Evolutionary conservation across 2,329 filamentous ascomycete genomes (phyloP).

Genomic region (Trichothecium roseum): DNA sequence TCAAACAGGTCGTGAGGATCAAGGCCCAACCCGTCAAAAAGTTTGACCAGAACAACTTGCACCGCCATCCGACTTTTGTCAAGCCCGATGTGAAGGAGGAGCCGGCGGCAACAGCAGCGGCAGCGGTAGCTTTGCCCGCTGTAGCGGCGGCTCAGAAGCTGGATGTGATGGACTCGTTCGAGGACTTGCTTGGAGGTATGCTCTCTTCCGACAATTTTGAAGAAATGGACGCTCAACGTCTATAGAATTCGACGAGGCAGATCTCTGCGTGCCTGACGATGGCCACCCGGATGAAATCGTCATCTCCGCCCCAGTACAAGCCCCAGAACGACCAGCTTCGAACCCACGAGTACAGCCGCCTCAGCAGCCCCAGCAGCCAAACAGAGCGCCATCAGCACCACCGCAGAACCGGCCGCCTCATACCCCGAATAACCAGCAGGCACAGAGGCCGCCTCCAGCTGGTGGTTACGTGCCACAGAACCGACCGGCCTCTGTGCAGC

Average conservation of each 20-base stretch:
- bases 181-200: constrained; percentile 39
- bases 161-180: constrained; percentile 34
- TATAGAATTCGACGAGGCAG: constrained; percentile 64
- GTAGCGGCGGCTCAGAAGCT: constrained; percentile 10
- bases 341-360: neutral
- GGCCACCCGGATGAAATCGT: constrained; percentile 70
- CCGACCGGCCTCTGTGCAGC: constrained; percentile 9
- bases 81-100: constrained; percentile 32
- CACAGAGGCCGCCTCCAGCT: constrained; percentile 12
- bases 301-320: constrained; percentile 24
- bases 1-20: constrained; percentile 81
- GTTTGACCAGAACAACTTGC: constrained; percentile 70
- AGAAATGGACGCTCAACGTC: constrained; percentile 23
- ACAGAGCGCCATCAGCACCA: neutral
- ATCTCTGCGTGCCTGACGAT: constrained; percentile 60
- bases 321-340: constrained; percentile 9
- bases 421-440: constrained; percentile 1
- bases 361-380: constrained; percentile 2
- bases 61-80: constrained; percentile 69
- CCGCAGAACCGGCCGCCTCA: neutral
- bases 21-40: constrained; percentile 63
- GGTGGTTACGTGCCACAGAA: constrained; percentile 11
- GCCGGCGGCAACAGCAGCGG: constrained; percentile 1
- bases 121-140: neutral
- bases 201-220: constrained; percentile 24